These are phyloP conservation scores for Begonia masoniana DNA, from an alignment of 306 rosid genomes.

Conservation along the genomic window DNA sequence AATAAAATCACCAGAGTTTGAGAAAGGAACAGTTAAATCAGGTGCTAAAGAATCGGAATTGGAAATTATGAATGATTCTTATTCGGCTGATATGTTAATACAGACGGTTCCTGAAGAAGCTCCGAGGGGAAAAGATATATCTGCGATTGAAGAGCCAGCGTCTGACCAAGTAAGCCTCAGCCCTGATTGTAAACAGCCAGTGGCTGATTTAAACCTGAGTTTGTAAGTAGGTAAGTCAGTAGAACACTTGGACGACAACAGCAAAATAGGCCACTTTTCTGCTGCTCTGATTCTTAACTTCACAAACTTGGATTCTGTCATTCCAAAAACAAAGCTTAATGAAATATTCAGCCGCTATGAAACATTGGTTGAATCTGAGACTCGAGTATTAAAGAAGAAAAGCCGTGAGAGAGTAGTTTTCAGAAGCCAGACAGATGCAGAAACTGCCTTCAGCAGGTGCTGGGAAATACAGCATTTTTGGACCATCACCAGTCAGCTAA, in stretches of 20 bases:
- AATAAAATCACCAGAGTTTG: conserved; percentile 17
- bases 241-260: conserved; percentile 15
- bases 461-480: conserved; percentile 69
- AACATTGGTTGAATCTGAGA: conserved; percentile 43
- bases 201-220: conserved; percentile 9
- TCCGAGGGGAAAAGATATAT: conserved; percentile 11
- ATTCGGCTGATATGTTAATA: conserved; percentile 56
- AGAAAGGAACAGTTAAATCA: conserved; percentile 8
- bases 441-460: conserved; percentile 78
- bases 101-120: conserved; percentile 29
- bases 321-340: conserved; percentile 44
- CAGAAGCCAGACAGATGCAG: conserved; percentile 41
- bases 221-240: conserved; percentile 15
- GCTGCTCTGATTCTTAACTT: conserved; percentile 67
- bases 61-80: conserved; percentile 35
- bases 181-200: conserved; percentile 10
- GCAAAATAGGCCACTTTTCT: conserved; percentile 20
- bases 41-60: conserved; percentile 13
- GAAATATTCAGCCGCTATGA: conserved; percentile 47
- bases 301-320: conserved; percentile 38
- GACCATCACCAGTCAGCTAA: conserved; percentile 75
- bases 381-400: conserved; percentile 50
- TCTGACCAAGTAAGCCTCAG: conserved; percentile 2
- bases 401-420: conserved; percentile 66
- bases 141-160: conserved; percentile 8